Evolutionary conservation across 257 asterid genomes (phyloP), one percentile per base, ranked within the genome.

Genomic region (Gardenia jasminoides): DNA sequence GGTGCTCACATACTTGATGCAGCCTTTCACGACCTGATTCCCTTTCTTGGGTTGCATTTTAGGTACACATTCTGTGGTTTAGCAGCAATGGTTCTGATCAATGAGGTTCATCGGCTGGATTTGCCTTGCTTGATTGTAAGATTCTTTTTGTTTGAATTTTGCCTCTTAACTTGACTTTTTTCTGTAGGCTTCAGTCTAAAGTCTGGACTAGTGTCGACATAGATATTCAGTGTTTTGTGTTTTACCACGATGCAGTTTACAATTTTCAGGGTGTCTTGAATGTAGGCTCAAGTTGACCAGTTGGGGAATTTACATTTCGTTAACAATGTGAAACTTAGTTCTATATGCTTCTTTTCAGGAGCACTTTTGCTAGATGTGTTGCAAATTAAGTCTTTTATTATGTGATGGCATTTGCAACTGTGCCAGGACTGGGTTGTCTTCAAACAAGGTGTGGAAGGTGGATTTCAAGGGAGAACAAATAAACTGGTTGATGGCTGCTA

Each of bases 401-500:
- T 39, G 75, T 58, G 58, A 56, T 73, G 24, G 68, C 5, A 54
- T 43, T 3, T 22, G 48, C 59, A 76, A 36, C 28, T 84, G 79
- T 90, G 87, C 78, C 91, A 96, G 99, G 90, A 96, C 76, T 96
- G 99, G 98, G 83, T 96, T 86, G 97, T 88, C 66, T 93, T 91
- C 82, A 91, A 92, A 87, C 99, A 96, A 92, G 99, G 99, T 62
- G 79, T 90, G 76, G 99, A 96, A 84, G 94, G 93, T 78, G 99
- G 99, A 79, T 93, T 96, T 86, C 99, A 96, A 87, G 99, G 99
- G 66, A 91, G 99, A 87, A 91, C 98, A 82, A 96, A 96, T 84
- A 96, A 96, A 85, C 82, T 96, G 88, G 99, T 96, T 43, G 99
- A 96, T 71, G 99, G 98, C 67, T 96, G 99, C 91, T 96, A 96